Conservation (phyloP, 345 rosid genomes). For the Ailanthus altissimus region DNA sequence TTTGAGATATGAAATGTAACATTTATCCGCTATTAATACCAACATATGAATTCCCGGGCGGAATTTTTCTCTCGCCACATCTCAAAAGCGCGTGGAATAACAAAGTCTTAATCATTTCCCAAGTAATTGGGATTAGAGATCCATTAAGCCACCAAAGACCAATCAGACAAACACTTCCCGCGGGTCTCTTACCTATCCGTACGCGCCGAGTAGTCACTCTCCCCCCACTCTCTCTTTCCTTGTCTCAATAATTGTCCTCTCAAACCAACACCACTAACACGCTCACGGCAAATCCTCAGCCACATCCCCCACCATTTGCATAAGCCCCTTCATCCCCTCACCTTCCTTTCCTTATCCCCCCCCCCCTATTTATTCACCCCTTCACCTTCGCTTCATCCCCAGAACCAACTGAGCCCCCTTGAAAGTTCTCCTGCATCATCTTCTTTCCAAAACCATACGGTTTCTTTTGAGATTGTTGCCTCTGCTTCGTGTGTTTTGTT, state of each 20-base stretch:
- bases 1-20: too few relatives aligned
- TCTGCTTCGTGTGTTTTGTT: too few relatives aligned
- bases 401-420: not conserved
- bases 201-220: not conserved
- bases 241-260: constrained; percentile 15
- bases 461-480: too few relatives aligned
- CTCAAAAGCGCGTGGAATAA: not conserved
- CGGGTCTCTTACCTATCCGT: not conserved
- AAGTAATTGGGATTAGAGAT: constrained; percentile 4
- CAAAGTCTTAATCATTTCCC: not conserved
- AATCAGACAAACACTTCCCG: not conserved
- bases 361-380: constrained; percentile 31
- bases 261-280: constrained; percentile 1
- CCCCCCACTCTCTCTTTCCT: not conserved
- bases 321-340: constrained; percentile 17
- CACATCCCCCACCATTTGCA: not conserved
- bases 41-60: too few relatives aligned
- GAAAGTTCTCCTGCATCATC: not conserved
- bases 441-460: not conserved
- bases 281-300: constrained; percentile 18
- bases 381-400: not conserved
- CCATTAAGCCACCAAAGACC: not conserved
- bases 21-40: too few relatives aligned
- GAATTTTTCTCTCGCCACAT: too few relatives aligned
- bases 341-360: constrained; percentile 35